Evolutionary conservation across 805 yeast genomes (phyloP).

Genomic region (Debaryomyces hansenii): DNA sequence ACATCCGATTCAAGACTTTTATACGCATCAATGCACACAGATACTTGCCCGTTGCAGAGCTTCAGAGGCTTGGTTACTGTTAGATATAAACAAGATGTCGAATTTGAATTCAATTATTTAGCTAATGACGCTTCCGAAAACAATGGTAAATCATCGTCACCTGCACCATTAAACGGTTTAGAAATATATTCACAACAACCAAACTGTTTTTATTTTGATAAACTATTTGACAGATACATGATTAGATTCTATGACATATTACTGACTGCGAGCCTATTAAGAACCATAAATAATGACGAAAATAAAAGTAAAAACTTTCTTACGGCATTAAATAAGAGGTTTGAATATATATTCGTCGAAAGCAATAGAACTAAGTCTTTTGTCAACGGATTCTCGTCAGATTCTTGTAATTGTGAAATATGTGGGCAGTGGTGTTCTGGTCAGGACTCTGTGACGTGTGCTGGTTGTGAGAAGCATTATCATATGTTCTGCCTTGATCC

Average conservation of each 20-base stretch:
- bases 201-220: conserved; percentile 79
- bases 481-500: conserved; percentile 88
- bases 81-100: conserved; percentile 65
- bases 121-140: conserved; percentile 1
- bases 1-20: conserved; percentile 71
- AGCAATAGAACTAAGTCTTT: conserved; percentile 62
- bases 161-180: conserved; percentile 24
- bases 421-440: conserved; percentile 85
- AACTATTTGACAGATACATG: conserved; percentile 84
- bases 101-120: conserved; percentile 30
- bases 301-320: conserved; percentile 62
- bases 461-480: conserved; percentile 66
- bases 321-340: conserved; percentile 63
- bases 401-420: conserved; percentile 57
- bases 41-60: conserved; percentile 72
- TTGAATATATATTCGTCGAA: conserved; percentile 75
- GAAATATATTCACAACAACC: conserved; percentile 58
- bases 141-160: conserved; percentile 10
- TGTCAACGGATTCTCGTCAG: conserved; percentile 57
- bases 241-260: conserved; percentile 77
- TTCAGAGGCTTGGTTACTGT: conserved; percentile 77
- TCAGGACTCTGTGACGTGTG: conserved; percentile 72
- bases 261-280: conserved; percentile 53
- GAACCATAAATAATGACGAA: conserved; percentile 26
- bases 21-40: conserved; percentile 84